Base-by-base conservation (phyloP, 441 rosid genomes). In the Omphalea diandra region DNA sequence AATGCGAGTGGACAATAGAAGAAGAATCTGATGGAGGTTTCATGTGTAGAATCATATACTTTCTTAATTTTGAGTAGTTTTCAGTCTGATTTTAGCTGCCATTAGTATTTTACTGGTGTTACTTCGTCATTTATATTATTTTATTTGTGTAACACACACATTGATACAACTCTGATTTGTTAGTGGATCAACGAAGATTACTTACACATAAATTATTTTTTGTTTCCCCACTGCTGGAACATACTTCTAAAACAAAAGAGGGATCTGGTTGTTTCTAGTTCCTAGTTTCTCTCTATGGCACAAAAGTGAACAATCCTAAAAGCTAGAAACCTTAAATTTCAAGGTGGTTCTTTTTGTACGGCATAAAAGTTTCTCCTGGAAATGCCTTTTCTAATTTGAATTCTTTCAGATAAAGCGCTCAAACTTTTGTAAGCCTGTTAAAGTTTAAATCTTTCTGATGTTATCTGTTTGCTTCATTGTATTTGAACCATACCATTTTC, bases 1-100 rank as follows among this genome's bases (percentile, higher is more conserved):
- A 83, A 4, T 75, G 38, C 68, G 85, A 74, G 67, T 74, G 14
- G 96, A 85, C 77, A 85, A 83, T 47, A 80, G 90, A 82, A 80
- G 90, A 77, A 77, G 96, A 81, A 88, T 90, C 53, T 87, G 80
- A 74, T 24, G 61, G 31, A 61, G 24, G 15, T 58, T n/a, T 27
- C n/a, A 11, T 54, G 18, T n/a, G n/a, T n/a, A n/a, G n/a, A n/a
- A n/a, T n/a, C n/a, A n/a, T n/a, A n/a, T n/a, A n/a, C n/a, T n/a
- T n/a, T n/a, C n/a, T n/a, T n/a, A n/a, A n/a, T n/a, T n/a, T n/a
- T n/a, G n/a, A n/a, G n/a, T n/a, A n/a, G n/a, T 52, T n/a, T 52
- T 52, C 6, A 8, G 15, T 10, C 15, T 50, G 22, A 5, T 52
- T 11, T 52, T 1, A 10, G 32, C 32, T 9, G 33, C 18, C 32